A percentile compares a stretch with the other conserved stretches of the same genome.
Evolutionary conservation across 306 rosid genomes (phyloP).

Genomic region (Prunus armeniaca): DNA sequence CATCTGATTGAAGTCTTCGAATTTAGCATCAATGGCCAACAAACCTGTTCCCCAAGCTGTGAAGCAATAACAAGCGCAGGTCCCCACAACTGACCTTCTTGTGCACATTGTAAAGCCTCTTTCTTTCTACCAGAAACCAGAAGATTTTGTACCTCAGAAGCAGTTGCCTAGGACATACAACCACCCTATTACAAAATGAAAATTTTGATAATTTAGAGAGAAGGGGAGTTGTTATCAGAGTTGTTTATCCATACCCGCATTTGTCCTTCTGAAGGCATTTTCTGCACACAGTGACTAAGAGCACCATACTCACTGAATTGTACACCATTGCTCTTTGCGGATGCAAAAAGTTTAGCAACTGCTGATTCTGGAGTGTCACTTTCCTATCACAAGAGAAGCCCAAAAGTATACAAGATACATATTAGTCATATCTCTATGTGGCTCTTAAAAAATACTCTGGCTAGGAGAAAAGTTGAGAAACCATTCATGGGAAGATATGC

Average conservation of each 20-base stretch:
- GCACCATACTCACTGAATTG: constrained; percentile 53
- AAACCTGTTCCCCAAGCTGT: constrained; percentile 88
- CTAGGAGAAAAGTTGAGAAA: constrained; percentile 1
- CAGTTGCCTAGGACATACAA: constrained; percentile 61
- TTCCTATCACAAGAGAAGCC: constrained; percentile 49
- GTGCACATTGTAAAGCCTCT: constrained; percentile 87
- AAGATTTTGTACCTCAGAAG: constrained; percentile 85
- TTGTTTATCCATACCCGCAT: constrained; percentile 45
- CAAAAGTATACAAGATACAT: constrained; percentile 11
- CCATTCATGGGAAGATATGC: neutral
- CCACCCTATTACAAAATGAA: constrained; percentile 23
- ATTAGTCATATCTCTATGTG: neutral
- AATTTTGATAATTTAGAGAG: constrained; percentile 5
- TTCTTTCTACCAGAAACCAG: constrained; percentile 84
- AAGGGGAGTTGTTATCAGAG: neutral
- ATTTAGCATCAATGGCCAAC: constrained; percentile 14
- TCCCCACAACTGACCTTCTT: constrained; percentile 98
- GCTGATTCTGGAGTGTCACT: constrained; percentile 75
- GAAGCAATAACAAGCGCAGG: constrained; percentile 96
- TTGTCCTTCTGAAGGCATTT: constrained; percentile 74
- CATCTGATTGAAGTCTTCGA: constrained; percentile 8
- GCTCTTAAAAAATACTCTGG: neutral
- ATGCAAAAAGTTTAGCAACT: constrained; percentile 82
- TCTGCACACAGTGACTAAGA: constrained; percentile 62
- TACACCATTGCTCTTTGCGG: constrained; percentile 43